Base-by-base conservation (phyloP, 1,139 yeast genomes). In the Hansenula sp. region DNA sequence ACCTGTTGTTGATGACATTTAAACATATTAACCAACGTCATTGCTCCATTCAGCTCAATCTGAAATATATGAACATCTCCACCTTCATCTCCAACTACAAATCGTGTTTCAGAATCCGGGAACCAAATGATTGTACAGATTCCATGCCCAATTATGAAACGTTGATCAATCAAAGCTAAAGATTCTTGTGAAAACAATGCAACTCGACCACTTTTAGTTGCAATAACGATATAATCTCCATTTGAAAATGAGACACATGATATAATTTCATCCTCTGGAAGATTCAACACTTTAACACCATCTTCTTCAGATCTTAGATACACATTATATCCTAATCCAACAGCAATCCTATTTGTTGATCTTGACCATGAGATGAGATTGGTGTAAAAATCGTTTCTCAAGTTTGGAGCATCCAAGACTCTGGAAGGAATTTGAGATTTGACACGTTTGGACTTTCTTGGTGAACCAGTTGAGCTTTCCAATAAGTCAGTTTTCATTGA, bases 351-450 rank as follows among this genome's bases (percentile, higher is more conserved):
- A 22, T 71, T 71, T 1, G 77, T 62, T 21, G 56, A 56, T 3
- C 60, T 58, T 0, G 90, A 79, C 95, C 96, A 88, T 11, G 90
- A 75, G 0, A 88, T 75, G 37, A 85, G 65, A 53, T 86, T 85
- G 1, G 88, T 74, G 60, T 89, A 89, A 57, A 81, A 89, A 58
- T 89, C 96, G 55, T 87, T 83, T 44, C 84, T 67, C 39, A 89
- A 62, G 0, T 80, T 79, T 0, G 90, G 92, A 0, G 95, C 95
- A 55, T 82, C 88, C 19, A 87, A 60, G 0, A 79, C 76, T 41
- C 73, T 65, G 47, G 62, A 73, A 0, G 79, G 75, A 21, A 62
- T 37, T 5, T 27, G 19, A 17, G 17, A 17, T 19, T 41, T 40
- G 28, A 38, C 44, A 3, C 21, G 32, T 21, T 29, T 24, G 24